Evolutionary conservation across 1,139 yeast species (phyloP).

Genomic region (Yamadazyma jaroonii): DNA sequence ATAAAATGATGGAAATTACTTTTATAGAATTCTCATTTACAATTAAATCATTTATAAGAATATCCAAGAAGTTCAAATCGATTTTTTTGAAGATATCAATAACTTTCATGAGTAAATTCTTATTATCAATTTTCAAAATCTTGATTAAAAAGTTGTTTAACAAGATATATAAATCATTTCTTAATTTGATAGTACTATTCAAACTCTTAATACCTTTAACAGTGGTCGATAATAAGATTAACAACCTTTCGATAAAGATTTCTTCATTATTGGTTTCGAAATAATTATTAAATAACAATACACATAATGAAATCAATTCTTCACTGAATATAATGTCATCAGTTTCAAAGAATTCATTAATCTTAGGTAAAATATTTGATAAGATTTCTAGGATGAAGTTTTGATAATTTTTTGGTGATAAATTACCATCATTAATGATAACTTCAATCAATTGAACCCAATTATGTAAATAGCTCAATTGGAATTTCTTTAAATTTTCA

Average conservation of each 20-base stretch:
- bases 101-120: conserved; percentile 43
- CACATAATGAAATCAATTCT: conserved; percentile 73
- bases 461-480: conserved; percentile 63
- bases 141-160: conserved; percentile 65
- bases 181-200: conserved; percentile 59
- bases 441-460: conserved; percentile 84
- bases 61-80: conserved; percentile 61
- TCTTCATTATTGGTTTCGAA: conserved; percentile 40
- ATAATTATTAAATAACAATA: conserved; percentile 64
- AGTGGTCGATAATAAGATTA: conserved; percentile 71
- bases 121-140: conserved; percentile 34
- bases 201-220: conserved; percentile 71
- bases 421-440: conserved; percentile 56
- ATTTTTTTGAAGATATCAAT: conserved; percentile 52
- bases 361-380: conserved; percentile 71
- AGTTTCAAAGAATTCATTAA: conserved; percentile 67
- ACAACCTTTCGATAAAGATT: conserved; percentile 45
- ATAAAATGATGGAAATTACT: conserved; percentile 69
- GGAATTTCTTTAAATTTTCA: conserved; percentile 48
- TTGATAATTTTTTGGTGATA: conserved; percentile 32
- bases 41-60: conserved; percentile 74
- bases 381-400: conserved; percentile 74
- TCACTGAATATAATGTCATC: conserved; percentile 73
- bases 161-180: conserved; percentile 78
- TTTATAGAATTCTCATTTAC: conserved; percentile 77